Percentiles rank a stretch among this genome's conserved stretches.
Evolutionary conservation across 2,329 filamentous ascomycete species (phyloP).

Genomic region (Teratosphaeria pseudoeucalypti): DNA sequence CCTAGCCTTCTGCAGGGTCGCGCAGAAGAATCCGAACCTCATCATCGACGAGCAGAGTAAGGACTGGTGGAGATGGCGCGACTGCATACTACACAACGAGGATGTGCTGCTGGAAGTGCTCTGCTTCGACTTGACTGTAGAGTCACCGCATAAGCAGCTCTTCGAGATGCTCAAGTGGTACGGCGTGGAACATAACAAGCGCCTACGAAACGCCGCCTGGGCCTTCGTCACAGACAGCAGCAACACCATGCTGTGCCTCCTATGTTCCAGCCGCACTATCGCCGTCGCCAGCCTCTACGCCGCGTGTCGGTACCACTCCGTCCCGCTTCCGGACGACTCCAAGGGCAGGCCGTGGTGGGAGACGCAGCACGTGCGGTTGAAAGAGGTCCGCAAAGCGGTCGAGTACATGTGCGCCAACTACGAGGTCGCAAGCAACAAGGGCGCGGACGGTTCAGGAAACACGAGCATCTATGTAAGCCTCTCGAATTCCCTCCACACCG

Average conservation of each 20-base stretch:
- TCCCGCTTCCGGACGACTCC: slow-evolving; percentile 64
- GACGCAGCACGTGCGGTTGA: slow-evolving; percentile 58
- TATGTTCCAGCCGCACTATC: slow-evolving; percentile 69
- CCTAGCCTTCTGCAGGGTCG: slow-evolving; percentile 84
- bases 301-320: slow-evolving; percentile 61
- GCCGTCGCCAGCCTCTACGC: slow-evolving; percentile 71
- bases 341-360: slow-evolving; percentile 81
- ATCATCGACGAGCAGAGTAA: slow-evolving; percentile 94
- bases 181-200: slow-evolving; percentile 66
- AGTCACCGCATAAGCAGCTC: slow-evolving; percentile 76
- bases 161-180: slow-evolving; percentile 71
- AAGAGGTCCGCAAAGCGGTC: slow-evolving; percentile 61
- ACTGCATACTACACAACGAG: slow-evolving; percentile 85
- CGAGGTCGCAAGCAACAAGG: slow-evolving; percentile 29
- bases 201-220: slow-evolving; percentile 77
- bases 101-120: slow-evolving; percentile 84
- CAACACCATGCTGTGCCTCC: slow-evolving; percentile 72
- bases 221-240: slow-evolving; percentile 87
- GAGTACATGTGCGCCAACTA: slow-evolving; percentile 57
- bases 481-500: slow-evolving; percentile 18
- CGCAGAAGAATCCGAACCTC: slow-evolving; percentile 84
- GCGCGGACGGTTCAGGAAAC: slow-evolving; percentile 19
- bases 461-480: slow-evolving; percentile 37
- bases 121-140: slow-evolving; percentile 86
- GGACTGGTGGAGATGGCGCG: slow-evolving; percentile 96